phyloP scores from a whole-genome alignment of 1,139 yeast genomes.

The Saccharomycopsis phalli region DNA sequence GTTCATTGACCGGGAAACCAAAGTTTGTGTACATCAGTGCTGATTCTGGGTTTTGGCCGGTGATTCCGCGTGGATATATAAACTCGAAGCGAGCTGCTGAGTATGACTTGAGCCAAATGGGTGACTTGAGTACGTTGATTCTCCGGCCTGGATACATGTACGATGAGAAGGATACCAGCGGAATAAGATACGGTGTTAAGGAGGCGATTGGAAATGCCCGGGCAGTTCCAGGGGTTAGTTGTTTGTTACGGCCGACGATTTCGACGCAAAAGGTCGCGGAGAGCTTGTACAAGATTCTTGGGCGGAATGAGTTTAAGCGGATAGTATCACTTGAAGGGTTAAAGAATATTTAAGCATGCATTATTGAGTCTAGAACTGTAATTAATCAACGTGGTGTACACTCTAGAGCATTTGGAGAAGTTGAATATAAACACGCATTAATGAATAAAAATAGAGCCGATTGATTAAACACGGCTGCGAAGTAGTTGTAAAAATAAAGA shows the following conservation, averaged over 20 bases:
- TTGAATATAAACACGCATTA: too few relatives aligned
- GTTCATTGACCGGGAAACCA: conserved; percentile 14
- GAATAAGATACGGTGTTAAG: conserved; percentile 30
- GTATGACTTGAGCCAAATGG: conserved; percentile 32
- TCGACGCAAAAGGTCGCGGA: conserved; percentile 62
- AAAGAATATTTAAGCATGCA: too few relatives aligned
- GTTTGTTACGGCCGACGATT: conserved; percentile 51
- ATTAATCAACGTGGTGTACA: too few relatives aligned
- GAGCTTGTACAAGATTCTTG: not conserved
- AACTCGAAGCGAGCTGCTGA: conserved; percentile 75
- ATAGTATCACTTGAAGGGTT: too few relatives aligned
- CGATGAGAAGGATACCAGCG: conserved; percentile 37
- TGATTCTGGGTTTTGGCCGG: conserved; percentile 51
- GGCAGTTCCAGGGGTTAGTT: conserved; percentile 32
- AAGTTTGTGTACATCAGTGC: conserved; percentile 73
- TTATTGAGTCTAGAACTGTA: too few relatives aligned
- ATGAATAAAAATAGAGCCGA: too few relatives aligned
- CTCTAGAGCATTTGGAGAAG: too few relatives aligned
- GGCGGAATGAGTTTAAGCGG: too few relatives aligned
- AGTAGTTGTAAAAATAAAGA: not conserved
- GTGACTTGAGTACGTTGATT: conserved; percentile 30
- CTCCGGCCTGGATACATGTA: conserved; percentile 81
- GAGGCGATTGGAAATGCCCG: conserved; percentile 29
- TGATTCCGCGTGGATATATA: conserved; percentile 63
- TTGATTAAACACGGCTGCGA: too few relatives aligned